Evolutionary conservation across 108 stramenopile genomes (phyloP), one percentile per base, ranked within the genome.

Genomic region (Cyclotella atomus): DNA sequence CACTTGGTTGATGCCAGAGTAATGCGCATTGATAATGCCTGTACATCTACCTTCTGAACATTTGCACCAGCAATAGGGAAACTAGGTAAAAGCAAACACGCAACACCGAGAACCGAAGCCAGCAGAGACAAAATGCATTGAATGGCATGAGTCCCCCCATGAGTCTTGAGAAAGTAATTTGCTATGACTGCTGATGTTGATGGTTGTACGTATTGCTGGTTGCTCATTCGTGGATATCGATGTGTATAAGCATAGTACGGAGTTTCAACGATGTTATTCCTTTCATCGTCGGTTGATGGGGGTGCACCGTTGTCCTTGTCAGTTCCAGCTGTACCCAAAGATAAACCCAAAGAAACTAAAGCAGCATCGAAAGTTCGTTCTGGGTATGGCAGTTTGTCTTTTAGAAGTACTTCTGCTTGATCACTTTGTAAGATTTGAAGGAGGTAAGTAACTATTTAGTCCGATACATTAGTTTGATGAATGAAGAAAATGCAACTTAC

Each of bases 101-200:
- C 77, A 27, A 86, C 75, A 9, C 78, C 90, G 19, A 81, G 70
- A 10, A 68, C 24, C 16, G 75, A 68, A 19, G 93, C 84, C 71
- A 91, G 38, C 8, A 88, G 27, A 61, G 90, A 90, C 35, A 81
- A 82, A 0, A 84, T 23, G n/a, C 71, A 84, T 70, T 91, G 93
- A 24, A 90, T 49, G 38, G 65, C 82, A 79, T 94, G 93, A 19
- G 89, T 87, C 3, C 93, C 93, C 10, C 90, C 90, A 52, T 94
- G 93, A 45, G 86, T 85, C 65, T 88, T 87, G 12, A 94, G 69
- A 64, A 94, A 94, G 75, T 94, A 94, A 55, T 91, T 82, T 34
- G 88, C 88, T 46, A 94, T 62, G 12, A 91, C 85, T 14, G 90
- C 75, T 0, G 88, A 74, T 19, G 86, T 53, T 2, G 86, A 63